Evolutionary conservation across 805 yeast genomes (phyloP).

Genomic region (Candida railenensis): DNA sequence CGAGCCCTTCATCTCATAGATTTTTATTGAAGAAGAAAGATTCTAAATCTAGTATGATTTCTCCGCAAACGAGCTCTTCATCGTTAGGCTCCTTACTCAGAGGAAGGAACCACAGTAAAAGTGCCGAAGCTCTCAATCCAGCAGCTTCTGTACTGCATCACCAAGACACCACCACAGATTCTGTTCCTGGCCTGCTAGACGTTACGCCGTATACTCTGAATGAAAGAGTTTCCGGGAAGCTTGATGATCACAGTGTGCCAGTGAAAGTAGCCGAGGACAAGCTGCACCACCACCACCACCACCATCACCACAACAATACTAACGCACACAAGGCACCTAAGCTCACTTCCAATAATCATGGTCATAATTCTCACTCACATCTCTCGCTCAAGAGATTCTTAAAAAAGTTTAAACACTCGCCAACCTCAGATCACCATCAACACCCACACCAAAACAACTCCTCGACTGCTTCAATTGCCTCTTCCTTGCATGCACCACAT

Average conservation of each 20-base stretch:
- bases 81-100: constrained; percentile 16
- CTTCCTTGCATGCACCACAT: constrained; percentile 4
- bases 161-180: neutral
- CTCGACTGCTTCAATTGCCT: constrained; percentile 6
- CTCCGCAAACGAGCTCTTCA: constrained; percentile 25
- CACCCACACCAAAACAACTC: constrained; percentile 7
- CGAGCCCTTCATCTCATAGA: constrained; percentile 18
- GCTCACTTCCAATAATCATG: too few species aligned
- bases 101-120: constrained; percentile 4
- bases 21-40: constrained; percentile 22
- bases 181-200: constrained; percentile 1
- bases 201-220: constrained; percentile 5
- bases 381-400: constrained; percentile 49
- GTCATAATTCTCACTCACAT: constrained; percentile 13
- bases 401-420: constrained; percentile 41
- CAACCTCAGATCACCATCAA: neutral
- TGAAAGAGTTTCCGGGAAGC: constrained; percentile 4
- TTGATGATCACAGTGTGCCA: too few species aligned
- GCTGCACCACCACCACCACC: constrained; percentile 11
- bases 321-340: neutral
- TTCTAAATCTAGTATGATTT: constrained; percentile 19
- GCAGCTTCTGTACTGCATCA: neutral
- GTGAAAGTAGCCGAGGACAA: too few species aligned
- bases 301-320: neutral
- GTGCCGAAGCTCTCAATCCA: neutral